A percentile compares a stretch with the other conserved stretches of the same genome.
phyloP scores from a whole-genome alignment of 2,329 filamentous ascomycete genomes.

The Gaeumannomyces tritici region DNA sequence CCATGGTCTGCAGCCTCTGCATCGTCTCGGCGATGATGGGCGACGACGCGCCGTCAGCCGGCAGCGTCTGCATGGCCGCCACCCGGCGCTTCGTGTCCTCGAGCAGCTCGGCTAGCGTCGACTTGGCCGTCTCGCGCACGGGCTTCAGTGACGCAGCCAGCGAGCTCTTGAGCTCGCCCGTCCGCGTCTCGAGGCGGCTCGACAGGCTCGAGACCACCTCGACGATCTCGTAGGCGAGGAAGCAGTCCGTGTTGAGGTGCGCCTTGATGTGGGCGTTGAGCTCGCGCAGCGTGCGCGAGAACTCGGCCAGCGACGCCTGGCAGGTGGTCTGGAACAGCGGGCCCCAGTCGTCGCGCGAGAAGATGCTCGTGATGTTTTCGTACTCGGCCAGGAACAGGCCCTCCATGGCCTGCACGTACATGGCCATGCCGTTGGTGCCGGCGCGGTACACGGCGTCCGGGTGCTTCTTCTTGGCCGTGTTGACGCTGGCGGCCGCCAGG shows the following conservation, averaged over 20 bases:
- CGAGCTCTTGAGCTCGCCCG: constrained; percentile 74
- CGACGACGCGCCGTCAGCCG: constrained; percentile 68
- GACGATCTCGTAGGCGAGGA: constrained; percentile 88
- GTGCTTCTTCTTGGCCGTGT: constrained; percentile 72
- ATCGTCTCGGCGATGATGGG: constrained; percentile 77
- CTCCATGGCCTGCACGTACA: constrained; percentile 81
- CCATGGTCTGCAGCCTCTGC: constrained; percentile 77
- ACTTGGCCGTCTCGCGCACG: constrained; percentile 83
- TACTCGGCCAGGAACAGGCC: constrained; percentile 82
- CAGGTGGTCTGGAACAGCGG: constrained; percentile 71
- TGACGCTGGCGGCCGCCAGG: constrained; percentile 75
- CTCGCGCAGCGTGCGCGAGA: constrained; percentile 77
- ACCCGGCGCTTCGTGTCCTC: constrained; percentile 73
- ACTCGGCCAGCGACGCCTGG: constrained; percentile 67
- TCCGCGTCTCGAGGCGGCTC: constrained; percentile 68
- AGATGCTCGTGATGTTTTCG: constrained; percentile 81
- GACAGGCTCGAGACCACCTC: constrained; percentile 79
- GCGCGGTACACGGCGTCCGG: constrained; percentile 76
- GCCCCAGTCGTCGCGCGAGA: constrained; percentile 76
- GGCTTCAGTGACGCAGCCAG: constrained; percentile 82
- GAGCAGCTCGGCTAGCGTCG: constrained; percentile 71
- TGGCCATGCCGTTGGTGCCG: constrained; percentile 84
- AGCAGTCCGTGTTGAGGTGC: constrained; percentile 85
- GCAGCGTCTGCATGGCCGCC: constrained; percentile 54
- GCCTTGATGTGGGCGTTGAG: constrained; percentile 82